Evolutionary conservation across 805 yeast genomes (phyloP), one percentile per base, ranked within the genome.

Genomic region (Ogataea nonfermentans): DNA sequence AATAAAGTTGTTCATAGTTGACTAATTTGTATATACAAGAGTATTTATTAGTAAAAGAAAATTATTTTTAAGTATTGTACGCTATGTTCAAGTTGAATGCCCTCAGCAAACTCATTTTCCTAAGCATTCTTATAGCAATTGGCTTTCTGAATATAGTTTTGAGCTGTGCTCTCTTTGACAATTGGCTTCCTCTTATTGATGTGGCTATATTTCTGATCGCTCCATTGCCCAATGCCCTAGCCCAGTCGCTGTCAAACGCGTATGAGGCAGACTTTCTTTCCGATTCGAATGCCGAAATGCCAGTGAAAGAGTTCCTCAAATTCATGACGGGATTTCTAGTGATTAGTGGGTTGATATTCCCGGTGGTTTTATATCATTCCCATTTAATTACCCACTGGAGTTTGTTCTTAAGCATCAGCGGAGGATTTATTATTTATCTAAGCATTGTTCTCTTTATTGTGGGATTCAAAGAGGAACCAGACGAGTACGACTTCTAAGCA

Each of bases 101-200:
- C 11, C 66, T 87, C 45, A 79, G 86, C 33, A 84, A 79, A 56
- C 81, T 87, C 49, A 82, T 87, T 28, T 79, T 81, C 12, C 74
- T 87, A 23, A 78, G 91, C 12, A 68, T 81, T 29, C 75, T 90
- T 29, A 73, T 91, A 29, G 91, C 98, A 2, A 71, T 88, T 51
- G 99, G 99, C 11, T 90, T 91, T 54, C 74, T 91, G 20, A 73
- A 90, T 51, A 93, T 90, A 31, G 83, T 91, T 20, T 70, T 93
- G 27, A 84, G 95, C 38, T 88, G 96, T 52, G 91, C 91, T 3
- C 70, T 93, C 16, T 87, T 75, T 66, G 79, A 84, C 41, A 90
- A 89, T 62, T 93, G 96, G 90, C 79, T 82, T 51, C 97, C 99
- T 32, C 71, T 91, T 49, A 76, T 81, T 31, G 93, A 84, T 49